These are phyloP conservation scores for Hanseniaspora osmophila DNA, from an alignment of 805 yeast species.

Conservation along the genomic window DNA sequence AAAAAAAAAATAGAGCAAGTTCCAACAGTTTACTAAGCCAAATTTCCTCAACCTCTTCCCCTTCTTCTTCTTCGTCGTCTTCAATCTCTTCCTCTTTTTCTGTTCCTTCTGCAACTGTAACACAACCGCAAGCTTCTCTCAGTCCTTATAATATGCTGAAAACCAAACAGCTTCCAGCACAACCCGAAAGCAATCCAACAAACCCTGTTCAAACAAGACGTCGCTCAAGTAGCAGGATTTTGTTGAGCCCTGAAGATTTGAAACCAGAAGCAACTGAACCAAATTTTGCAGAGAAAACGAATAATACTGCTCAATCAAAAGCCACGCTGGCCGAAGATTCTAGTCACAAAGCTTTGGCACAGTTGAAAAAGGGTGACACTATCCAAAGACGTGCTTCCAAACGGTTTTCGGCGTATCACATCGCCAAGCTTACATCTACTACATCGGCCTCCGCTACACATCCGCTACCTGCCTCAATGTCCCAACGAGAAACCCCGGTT, in stretches of 20 bases:
- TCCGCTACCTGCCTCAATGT: conserved; percentile 12
- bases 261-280: not conserved
- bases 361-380: conserved; percentile 69
- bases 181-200: not conserved
- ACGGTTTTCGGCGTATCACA: conserved; percentile 86
- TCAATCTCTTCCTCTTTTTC: too few species aligned
- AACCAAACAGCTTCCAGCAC: not conserved
- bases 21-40: not conserved
- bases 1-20: not conserved
- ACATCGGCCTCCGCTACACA: conserved; percentile 19
- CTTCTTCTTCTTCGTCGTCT: not conserved
- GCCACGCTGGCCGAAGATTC: conserved; percentile 24
- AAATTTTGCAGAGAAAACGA: not conserved
- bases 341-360: conserved; percentile 46
- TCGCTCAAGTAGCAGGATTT: not conserved
- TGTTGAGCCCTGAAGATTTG: not conserved
- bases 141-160: too few species aligned
- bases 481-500: conserved; percentile 1
- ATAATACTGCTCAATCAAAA: not conserved
- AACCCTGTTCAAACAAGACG: not conserved
- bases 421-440: conserved; percentile 53
- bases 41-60: not conserved
- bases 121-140: too few species aligned
- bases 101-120: too few species aligned
- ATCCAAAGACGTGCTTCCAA: conserved; percentile 87